Evolutionary conservation across 331 rosid species (phyloP).

Genomic region (Quercus tomentella): DNA sequence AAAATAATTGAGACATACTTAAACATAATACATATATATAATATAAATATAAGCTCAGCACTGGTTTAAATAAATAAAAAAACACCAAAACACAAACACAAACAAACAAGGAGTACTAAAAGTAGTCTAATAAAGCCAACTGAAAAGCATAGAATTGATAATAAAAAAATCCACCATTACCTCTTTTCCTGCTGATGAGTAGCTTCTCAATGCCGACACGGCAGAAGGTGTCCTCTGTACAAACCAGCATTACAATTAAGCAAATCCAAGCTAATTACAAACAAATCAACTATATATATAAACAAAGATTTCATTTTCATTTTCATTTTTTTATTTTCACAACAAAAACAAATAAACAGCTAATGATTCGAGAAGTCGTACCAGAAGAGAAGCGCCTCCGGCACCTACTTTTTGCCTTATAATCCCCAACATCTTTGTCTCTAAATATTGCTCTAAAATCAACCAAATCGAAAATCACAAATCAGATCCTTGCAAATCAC

Average conservation of each 20-base stretch:
- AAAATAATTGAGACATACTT: background rate
- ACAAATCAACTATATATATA: background rate
- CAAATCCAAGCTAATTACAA: background rate
- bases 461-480: background rate
- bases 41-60: background rate
- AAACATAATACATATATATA: background rate
- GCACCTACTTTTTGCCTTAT: conserved; percentile 42
- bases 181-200: conserved; percentile 73
- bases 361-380: background rate
- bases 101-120: background rate
- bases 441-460: background rate
- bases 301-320: too few relatives aligned
- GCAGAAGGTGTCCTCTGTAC: conserved; percentile 57
- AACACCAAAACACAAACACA: too few relatives aligned
- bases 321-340: too few relatives aligned
- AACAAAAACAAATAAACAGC: background rate
- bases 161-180: conserved; percentile 20
- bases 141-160: background rate
- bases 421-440: conserved; percentile 43
- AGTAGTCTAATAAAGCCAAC: background rate
- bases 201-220: conserved; percentile 50
- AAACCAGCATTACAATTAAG: background rate
- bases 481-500: background rate
- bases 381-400: conserved; percentile 40
- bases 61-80: background rate